Base-by-base conservation (phyloP, 352 stramenopile genomes). In the Plasmopara halstedii region DNA sequence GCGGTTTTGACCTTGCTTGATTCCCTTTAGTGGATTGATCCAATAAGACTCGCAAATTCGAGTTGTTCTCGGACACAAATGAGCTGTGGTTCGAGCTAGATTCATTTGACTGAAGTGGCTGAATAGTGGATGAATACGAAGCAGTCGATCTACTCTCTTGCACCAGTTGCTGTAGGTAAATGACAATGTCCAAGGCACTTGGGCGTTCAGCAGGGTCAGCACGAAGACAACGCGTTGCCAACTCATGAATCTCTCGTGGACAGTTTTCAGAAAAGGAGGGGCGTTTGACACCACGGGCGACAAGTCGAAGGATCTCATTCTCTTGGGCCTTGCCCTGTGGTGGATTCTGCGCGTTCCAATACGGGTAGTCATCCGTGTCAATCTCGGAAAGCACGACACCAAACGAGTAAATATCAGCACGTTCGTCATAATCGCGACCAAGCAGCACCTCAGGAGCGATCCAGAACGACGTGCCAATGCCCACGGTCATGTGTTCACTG, bases 361-460 rank as follows among this genome's bases (percentile, higher is more conserved):
- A 73, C 34, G 63, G 62, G 29, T 68, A 68, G 17, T 68, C 62
- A 39, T 65, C 57, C 19, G 70, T 78, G 31, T 78, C 70, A 27
- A 82, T 76, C 45, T 82, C 70, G 2, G 57, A 73, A 18, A 82
- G 42, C 19, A 82, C 67, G 14, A 82, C 65, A 4, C 70, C 70
- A 14, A 73, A 72, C 32, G 70, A 82, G 49, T 63, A 83, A 34
- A 83, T 77, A 21, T 83, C 70, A 4, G 67, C 67, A 9, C 53
- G 50, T 54, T 80, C 70, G 40, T 79, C 51, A 33, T 83, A 83
- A 37, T 70, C 48, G 31, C 58, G 53, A 31, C 72, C 72, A 13
- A 81, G 32, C 19, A 87, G 27, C 37, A 87, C 70, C 39, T 87
- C 72, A 0, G 74, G 74, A 0, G 74, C 74, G 8, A 67, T 67